A percentile compares a stretch with the other conserved stretches of the same genome.
Evolutionary conservation across 306 rosid genomes (phyloP).

Genomic region (Rubus parviflorus): DNA sequence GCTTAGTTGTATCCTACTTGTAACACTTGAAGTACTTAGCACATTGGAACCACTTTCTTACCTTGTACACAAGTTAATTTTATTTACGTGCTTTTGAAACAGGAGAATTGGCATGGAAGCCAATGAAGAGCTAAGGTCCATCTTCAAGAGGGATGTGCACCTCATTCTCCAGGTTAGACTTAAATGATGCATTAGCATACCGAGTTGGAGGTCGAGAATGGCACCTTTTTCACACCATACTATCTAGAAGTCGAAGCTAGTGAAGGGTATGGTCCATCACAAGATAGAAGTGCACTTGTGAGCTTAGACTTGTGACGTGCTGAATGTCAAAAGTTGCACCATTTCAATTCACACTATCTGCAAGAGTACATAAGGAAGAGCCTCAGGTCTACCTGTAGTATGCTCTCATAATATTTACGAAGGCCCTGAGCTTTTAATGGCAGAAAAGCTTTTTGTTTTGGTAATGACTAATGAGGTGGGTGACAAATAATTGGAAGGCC

Average conservation of each 20-base stretch:
- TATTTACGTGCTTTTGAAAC: slow-evolving; percentile 26
- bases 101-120: slow-evolving; percentile 98
- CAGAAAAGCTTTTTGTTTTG: background rate
- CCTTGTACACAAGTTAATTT: background rate
- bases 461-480: background rate
- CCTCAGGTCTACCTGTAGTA: slow-evolving; percentile 10
- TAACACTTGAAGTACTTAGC: background rate
- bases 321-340: slow-evolving; percentile 25
- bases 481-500: background rate
- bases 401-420: slow-evolving; percentile 15
- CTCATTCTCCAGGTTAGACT: slow-evolving; percentile 83
- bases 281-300: slow-evolving; percentile 74
- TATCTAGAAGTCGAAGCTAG: slow-evolving; percentile 55
- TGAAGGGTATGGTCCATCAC: slow-evolving; percentile 66
- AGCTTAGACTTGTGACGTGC: slow-evolving; percentile 47
- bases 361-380: slow-evolving; percentile 34
- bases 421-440: slow-evolving; percentile 25
- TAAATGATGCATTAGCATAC: slow-evolving; percentile 38
- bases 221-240: slow-evolving; percentile 26
- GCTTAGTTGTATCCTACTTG: background rate
- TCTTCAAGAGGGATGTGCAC: slow-evolving; percentile 84
- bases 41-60: slow-evolving; percentile 12
- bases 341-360: slow-evolving; percentile 22
- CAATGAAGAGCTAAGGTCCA: slow-evolving; percentile 89
- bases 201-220: slow-evolving; percentile 13